phyloP scores from a whole-genome alignment of 179 eudicot species.

The Dionaea muscipula region DNA sequence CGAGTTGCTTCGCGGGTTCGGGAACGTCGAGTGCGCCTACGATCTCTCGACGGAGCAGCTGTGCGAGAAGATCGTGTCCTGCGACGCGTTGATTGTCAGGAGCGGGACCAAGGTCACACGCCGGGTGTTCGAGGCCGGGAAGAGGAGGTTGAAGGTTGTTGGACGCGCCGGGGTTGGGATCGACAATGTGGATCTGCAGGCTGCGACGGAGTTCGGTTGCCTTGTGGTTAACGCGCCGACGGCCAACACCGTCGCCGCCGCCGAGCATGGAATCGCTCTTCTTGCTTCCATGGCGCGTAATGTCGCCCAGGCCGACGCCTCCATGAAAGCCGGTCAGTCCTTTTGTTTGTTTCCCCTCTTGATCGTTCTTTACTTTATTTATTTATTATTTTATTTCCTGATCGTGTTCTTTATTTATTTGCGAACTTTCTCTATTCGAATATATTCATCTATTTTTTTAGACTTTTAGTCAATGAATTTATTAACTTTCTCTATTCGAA shows the following conservation, averaged over 20 bases:
- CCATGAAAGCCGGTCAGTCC: slow-evolving; percentile 83
- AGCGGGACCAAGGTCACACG: slow-evolving; percentile 71
- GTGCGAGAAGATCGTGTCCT: slow-evolving; percentile 30
- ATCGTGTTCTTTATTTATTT: too few relatives aligned
- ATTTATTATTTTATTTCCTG: too few relatives aligned
- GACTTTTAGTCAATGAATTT: too few relatives aligned
- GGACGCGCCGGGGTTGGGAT: slow-evolving; percentile 82
- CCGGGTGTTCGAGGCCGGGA: slow-evolving; percentile 46
- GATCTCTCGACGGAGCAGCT: slow-evolving; percentile 42
- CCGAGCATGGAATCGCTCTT: slow-evolving; percentile 74
- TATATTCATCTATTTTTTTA: too few relatives aligned
- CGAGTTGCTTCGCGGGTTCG: slow-evolving; percentile 32
- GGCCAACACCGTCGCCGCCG: slow-evolving; percentile 73
- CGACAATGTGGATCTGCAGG: slow-evolving; percentile 74
- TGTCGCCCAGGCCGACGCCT: slow-evolving; percentile 77
- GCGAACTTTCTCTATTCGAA: too few relatives aligned
- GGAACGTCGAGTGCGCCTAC: slow-evolving; percentile 47
- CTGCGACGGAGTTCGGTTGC: slow-evolving; percentile 64
- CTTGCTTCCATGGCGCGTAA: slow-evolving; percentile 65
- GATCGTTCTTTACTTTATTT: too few relatives aligned
- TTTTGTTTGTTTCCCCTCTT: too few relatives aligned
- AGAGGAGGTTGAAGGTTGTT: slow-evolving; percentile 56
- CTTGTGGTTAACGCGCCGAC: slow-evolving; percentile 74
- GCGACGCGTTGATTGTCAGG: slow-evolving; percentile 65
- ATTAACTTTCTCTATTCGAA: too few relatives aligned